A percentile compares a stretch with the other conserved stretches of the same genome.
phyloP scores from a whole-genome alignment of 176 grass and related monocot species.

The Eleusine coracana region DNA sequence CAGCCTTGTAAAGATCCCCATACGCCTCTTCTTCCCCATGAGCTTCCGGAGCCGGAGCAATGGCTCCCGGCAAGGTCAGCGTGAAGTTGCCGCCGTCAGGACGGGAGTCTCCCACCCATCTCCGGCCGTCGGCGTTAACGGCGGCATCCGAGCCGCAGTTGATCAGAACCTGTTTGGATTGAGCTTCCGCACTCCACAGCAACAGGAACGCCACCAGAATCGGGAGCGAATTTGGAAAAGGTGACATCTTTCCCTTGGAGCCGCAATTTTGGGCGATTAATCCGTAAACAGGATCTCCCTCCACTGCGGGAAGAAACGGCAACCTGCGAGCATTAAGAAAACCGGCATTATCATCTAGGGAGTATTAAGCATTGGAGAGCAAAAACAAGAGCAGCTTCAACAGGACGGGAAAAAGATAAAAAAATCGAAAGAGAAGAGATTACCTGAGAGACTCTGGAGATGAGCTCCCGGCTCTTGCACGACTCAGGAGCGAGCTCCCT shows the following conservation, averaged over 20 bases:
- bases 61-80: constrained; percentile 53
- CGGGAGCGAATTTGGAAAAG: not conserved
- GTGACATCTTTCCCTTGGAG: constrained; percentile 27
- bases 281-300: not conserved
- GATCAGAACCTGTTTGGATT: constrained; percentile 49
- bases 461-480: not conserved
- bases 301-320: not conserved
- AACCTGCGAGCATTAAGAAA: not conserved
- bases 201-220: constrained; percentile 21
- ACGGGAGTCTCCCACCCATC: constrained; percentile 63
- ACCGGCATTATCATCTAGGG: not conserved
- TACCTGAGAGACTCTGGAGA: constrained; percentile 11
- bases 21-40: constrained; percentile 35
- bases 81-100: constrained; percentile 52
- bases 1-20: constrained; percentile 62
- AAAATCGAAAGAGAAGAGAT: not conserved
- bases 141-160: constrained; percentile 66
- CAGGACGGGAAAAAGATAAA: not conserved
- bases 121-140: constrained; percentile 48
- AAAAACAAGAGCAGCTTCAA: not conserved
- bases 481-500: not conserved
- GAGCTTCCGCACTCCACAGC: not conserved
- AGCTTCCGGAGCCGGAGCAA: constrained; percentile 35
- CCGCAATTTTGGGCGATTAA: constrained; percentile 16
- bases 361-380: not conserved